Base-by-base conservation (phyloP, 345 rosid genomes). In the Moringa oleifera region DNA sequence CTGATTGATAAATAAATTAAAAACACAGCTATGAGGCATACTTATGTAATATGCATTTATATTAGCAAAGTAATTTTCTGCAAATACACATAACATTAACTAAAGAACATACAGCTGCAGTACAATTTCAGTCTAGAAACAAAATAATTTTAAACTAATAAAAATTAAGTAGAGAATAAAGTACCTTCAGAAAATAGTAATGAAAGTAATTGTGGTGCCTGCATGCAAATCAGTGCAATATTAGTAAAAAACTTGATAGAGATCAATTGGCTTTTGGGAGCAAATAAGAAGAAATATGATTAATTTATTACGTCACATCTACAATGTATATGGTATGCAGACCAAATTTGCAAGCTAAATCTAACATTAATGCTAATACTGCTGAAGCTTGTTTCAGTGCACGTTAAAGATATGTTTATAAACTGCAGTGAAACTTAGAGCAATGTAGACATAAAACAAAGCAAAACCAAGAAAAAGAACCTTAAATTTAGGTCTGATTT, bases 141-240 rank as follows among this genome's bases (percentile, higher is more conserved):
- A 17, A 50, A 52, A 59, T 16, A 45, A 36, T 23, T 7, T 21
- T n/a, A 51, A 61, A 46, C 18, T 45, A 4, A 23, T 11, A 47
- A 58, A 2, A 64, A 3, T 63, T 10, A 10, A 61, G 57, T 37
- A 53, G 16, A 53, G 16, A 53, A 70, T 13, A 21, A 41, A 73
- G 65, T 71, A 85, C 99, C 99, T 88, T 81, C 69, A 59, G 81
- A 77, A 78, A 94, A 88, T 22, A 94, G 77, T 64, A 85, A 73
- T 10, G 76, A 76, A 24, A 94, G 88, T 66, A 94, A 77, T 46
- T 94, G 92, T 25, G 95, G 92, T 37, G 97, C 92, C 99, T 94
- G 89, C 83, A 81, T 24, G 59, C 6, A 62, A 65, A 71, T 36
- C 10, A 62, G 53, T 24, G 25, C 11, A 17, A 50, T n/a, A 72